Evolutionary conservation across 257 asterid genomes (phyloP).

Genomic region (Voacanga thouarsii): DNA sequence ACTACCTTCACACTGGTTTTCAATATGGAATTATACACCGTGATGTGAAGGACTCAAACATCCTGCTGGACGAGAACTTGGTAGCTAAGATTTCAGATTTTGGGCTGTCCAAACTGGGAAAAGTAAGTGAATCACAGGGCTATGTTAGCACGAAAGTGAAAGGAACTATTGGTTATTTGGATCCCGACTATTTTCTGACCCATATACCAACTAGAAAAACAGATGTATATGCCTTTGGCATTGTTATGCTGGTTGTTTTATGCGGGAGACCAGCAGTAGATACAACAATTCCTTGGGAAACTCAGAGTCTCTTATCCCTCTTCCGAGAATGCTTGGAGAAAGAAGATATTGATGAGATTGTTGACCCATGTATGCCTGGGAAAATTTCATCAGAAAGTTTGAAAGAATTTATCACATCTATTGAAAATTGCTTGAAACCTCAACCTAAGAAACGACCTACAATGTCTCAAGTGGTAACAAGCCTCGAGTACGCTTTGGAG

Average conservation of each 20-base stretch:
- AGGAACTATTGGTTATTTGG: conserved; percentile 16
- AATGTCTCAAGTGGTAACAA: conserved; percentile 17
- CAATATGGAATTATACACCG: conserved; percentile 15
- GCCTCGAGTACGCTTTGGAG: conserved; percentile 1
- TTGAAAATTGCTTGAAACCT: neutral
- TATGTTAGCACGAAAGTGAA: conserved; percentile 8
- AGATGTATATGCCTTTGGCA: conserved; percentile 24
- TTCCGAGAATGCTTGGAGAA: conserved; percentile 3
- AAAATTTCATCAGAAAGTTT: neutral
- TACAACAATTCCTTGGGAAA: neutral
- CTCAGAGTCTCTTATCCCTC: neutral
- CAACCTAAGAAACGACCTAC: conserved; percentile 10
- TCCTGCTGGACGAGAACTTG: conserved; percentile 7
- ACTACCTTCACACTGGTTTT: conserved; percentile 19
- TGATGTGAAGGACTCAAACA: conserved; percentile 21
- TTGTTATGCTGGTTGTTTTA: conserved; percentile 15
- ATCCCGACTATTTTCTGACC: conserved; percentile 19
- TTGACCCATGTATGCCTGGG: neutral
- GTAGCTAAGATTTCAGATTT: conserved; percentile 19
- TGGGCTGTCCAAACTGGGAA: conserved; percentile 13
- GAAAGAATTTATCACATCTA: neutral
- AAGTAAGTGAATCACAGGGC: neutral
- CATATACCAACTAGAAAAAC: conserved; percentile 9
- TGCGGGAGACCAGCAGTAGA: conserved; percentile 17
- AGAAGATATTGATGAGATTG: conserved; percentile 2